Conservation (phyloP, 2,329 filamentous ascomycete species). For the Pseudogymnoascus sp. region DNA sequence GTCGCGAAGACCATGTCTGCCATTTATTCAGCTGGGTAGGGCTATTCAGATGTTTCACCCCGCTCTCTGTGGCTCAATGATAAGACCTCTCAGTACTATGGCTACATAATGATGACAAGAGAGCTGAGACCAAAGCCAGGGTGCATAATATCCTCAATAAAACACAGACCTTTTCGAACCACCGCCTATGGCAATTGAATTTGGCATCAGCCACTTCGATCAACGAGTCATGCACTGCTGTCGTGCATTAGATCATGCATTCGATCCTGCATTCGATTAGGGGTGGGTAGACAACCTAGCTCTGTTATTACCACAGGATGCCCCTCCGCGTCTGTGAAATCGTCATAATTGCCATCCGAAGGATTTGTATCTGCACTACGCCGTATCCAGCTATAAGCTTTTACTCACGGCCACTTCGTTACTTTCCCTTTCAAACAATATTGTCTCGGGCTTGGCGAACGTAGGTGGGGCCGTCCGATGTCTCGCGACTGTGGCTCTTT, state of each 20-base stretch:
- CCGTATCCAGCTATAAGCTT: neutral
- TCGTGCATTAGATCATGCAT: neutral
- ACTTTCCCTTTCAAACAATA: neutral
- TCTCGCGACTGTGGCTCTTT: neutral
- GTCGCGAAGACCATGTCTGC: neutral
- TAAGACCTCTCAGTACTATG: neutral
- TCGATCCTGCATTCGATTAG: neutral
- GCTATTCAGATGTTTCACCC: neutral
- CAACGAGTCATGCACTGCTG: neutral
- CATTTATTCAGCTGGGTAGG: conserved; percentile 1
- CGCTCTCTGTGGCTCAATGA: neutral
- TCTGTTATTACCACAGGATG: neutral
- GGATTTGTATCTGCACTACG: neutral
- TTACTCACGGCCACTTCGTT: neutral
- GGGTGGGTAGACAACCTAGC: neutral
- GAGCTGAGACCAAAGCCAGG: neutral
- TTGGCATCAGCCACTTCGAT: neutral
- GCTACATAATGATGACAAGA: neutral
- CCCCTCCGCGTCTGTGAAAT: neutral
- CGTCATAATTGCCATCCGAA: neutral
- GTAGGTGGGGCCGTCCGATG: neutral
- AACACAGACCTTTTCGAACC: neutral
- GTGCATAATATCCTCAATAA: neutral
- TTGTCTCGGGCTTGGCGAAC: neutral
- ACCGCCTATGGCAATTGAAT: neutral